These are phyloP conservation scores for Eremothecium gossypii DNA, from an alignment of 1,139 yeast genomes.

Conservation along the genomic window DNA sequence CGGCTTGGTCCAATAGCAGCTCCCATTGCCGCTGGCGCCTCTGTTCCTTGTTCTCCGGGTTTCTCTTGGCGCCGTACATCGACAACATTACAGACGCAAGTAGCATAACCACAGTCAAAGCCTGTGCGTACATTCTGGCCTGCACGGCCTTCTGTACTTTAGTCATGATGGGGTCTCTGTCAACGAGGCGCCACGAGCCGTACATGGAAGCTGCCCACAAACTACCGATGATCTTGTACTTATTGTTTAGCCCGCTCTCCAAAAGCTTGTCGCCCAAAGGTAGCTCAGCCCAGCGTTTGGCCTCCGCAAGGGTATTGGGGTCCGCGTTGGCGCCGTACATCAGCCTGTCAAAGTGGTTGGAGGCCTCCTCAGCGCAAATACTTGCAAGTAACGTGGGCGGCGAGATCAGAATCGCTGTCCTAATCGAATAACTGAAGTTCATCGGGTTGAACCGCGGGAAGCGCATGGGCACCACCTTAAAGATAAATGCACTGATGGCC, in stretches of 20 bases:
- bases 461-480: slow-evolving; percentile 35
- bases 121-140: slow-evolving; percentile 93
- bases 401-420: slow-evolving; percentile 47
- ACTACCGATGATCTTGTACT: slow-evolving; percentile 65
- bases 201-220: slow-evolving; percentile 84
- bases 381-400: slow-evolving; percentile 53
- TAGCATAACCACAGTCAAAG: slow-evolving; percentile 56
- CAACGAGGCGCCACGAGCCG: slow-evolving; percentile 72
- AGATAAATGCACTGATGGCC: slow-evolving; percentile 42
- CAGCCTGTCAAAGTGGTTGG: slow-evolving; percentile 44
- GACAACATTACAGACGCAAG: slow-evolving; percentile 56
- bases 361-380: slow-evolving; percentile 51
- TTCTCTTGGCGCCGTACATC: slow-evolving; percentile 50
- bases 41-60: slow-evolving; percentile 34
- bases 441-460: slow-evolving; percentile 36
- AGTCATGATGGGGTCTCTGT: slow-evolving; percentile 69
- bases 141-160: slow-evolving; percentile 80
- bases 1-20: slow-evolving; percentile 33
- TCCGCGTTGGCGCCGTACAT: slow-evolving; percentile 34
- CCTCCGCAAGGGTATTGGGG: slow-evolving; percentile 40
- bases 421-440: slow-evolving; percentile 41
- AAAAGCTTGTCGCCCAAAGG: slow-evolving; percentile 39
- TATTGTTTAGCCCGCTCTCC: slow-evolving; percentile 44
- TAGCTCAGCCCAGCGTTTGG: slow-evolving; percentile 42
- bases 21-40: slow-evolving; percentile 37